Percentiles rank a stretch among this genome's conserved stretches.
phyloP scores from a whole-genome alignment of 768 basidiomycete genomes.

The Steccherinum ochraceum region DNA sequence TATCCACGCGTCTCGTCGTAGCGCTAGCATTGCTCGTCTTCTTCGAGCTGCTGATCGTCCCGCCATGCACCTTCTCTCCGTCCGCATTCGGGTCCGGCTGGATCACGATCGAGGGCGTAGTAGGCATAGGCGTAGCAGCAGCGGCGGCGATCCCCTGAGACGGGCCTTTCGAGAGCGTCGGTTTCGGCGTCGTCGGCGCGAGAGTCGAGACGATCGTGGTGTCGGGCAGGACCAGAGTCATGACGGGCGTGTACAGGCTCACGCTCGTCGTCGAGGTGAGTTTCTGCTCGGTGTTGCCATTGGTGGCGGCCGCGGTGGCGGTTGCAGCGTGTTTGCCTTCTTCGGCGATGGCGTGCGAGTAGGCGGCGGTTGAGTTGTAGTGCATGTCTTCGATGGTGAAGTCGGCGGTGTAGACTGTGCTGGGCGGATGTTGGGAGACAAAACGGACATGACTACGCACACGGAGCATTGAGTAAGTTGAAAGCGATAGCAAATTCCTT shows the following conservation, averaged over 20 bases:
- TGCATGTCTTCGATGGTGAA: conserved; percentile 35
- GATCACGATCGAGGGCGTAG: not conserved
- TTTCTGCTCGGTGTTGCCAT: not conserved
- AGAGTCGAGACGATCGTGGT: conserved; percentile 6
- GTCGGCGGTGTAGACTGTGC: conserved; percentile 42
- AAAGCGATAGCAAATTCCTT: not conserved
- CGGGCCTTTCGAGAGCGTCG: not conserved
- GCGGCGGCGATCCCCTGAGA: not conserved
- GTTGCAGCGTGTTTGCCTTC: not conserved
- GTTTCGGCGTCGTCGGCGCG: not conserved
- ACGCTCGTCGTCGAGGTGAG: not conserved
- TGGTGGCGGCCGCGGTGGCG: not conserved
- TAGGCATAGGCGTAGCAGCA: not conserved
- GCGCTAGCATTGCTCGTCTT: not conserved
- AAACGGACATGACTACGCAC: conserved; percentile 28
- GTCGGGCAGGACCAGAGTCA: conserved; percentile 6
- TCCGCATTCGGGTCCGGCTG: conserved; percentile 1
- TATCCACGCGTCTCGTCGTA: conserved; percentile 8
- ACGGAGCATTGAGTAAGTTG: not conserved
- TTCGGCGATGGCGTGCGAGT: not conserved
- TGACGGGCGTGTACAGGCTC: conserved; percentile 5
- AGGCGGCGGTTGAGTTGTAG: not conserved
- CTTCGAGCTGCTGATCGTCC: not conserved
- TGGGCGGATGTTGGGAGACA: conserved; percentile 18
- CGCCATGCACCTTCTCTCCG: not conserved